Conservation (phyloP, 2,329 filamentous ascomycete species). For the Aspergillus piperis region DNA sequence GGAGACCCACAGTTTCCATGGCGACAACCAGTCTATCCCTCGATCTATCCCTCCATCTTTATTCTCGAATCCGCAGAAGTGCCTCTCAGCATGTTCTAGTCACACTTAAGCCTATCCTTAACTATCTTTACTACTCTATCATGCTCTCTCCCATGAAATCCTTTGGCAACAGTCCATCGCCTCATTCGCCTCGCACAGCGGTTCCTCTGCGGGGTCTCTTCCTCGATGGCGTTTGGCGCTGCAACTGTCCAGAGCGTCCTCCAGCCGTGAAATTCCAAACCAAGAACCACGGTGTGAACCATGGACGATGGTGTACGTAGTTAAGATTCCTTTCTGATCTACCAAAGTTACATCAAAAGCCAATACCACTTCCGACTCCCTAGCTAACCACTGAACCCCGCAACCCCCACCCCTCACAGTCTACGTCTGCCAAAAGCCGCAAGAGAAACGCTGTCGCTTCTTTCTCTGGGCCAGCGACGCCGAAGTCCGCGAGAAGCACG, state of each 20-base stretch:
- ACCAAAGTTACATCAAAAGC: background rate
- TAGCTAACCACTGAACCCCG: background rate
- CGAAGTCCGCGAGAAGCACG: constrained; percentile 53
- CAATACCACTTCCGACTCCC: background rate
- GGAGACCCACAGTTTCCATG: constrained; percentile 23
- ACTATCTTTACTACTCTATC: background rate
- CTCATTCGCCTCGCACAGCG: constrained; percentile 23
- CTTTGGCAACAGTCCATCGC: background rate
- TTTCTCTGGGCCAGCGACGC: constrained; percentile 65
- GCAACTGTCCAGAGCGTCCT: constrained; percentile 57
- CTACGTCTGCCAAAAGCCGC: constrained; percentile 58
- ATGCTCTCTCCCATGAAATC: constrained; percentile 25
- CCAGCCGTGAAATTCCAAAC: constrained; percentile 58
- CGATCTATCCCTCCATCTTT: background rate
- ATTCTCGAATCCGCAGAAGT: no score
- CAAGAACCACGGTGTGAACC: constrained; percentile 59
- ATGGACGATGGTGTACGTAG: constrained; percentile 55
- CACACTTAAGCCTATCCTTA: no score
- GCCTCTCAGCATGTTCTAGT: no score
- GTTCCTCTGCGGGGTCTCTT: constrained; percentile 42
- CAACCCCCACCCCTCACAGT: constrained; percentile 35
- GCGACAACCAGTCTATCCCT: constrained; percentile 14
- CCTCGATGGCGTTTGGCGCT: constrained; percentile 51
- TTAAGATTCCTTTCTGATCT: background rate
- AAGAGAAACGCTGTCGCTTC: constrained; percentile 56